Evolutionary conservation across 768 basidiomycete genomes (phyloP).

Genomic region (Trametes sanguinea): DNA sequence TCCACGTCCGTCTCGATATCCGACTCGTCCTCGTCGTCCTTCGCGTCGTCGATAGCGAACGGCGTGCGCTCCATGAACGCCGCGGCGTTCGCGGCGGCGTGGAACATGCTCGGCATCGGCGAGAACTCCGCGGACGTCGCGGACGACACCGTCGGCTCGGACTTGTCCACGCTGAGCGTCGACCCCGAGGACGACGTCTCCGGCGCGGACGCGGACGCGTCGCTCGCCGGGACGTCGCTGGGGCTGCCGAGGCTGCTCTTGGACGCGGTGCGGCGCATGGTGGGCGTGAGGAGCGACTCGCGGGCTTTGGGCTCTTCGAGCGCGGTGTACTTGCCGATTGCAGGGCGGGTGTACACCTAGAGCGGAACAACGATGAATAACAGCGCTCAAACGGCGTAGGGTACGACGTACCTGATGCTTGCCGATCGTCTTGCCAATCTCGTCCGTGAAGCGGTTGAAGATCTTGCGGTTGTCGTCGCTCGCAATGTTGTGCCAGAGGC

Average conservation of each 20-base stretch:
- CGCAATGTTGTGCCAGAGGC: conserved; percentile 87
- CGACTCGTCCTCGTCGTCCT: conserved; percentile 73
- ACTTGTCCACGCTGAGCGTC: conserved; percentile 52
- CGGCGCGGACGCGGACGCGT: conserved; percentile 18
- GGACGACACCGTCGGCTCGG: conserved; percentile 22
- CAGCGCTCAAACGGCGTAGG: too few relatives aligned
- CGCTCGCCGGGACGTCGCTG: conserved; percentile 34
- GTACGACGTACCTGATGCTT: conserved; percentile 70
- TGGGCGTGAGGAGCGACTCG: conserved; percentile 79
- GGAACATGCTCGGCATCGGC: conserved; percentile 61
- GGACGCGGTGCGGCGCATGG: conserved; percentile 60
- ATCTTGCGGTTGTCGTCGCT: conserved; percentile 92
- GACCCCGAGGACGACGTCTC: conserved; percentile 39
- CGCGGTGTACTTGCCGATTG: conserved; percentile 83
- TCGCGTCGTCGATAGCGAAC: conserved; percentile 96
- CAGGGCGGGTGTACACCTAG: conserved; percentile 73
- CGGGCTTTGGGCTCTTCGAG: conserved; percentile 87
- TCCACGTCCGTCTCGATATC: conserved; percentile 52
- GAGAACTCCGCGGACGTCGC: conserved; percentile 40
- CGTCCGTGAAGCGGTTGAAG: conserved; percentile 91
- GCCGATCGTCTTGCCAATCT: conserved; percentile 92
- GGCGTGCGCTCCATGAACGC: conserved; percentile 83
- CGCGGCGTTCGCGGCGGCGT: conserved; percentile 78
- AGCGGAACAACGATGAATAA: neutral
- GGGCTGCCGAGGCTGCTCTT: conserved; percentile 48